These are phyloP conservation scores for Trifolium fragiferum DNA, from an alignment of 306 rosid species.

Conservation along the genomic window DNA sequence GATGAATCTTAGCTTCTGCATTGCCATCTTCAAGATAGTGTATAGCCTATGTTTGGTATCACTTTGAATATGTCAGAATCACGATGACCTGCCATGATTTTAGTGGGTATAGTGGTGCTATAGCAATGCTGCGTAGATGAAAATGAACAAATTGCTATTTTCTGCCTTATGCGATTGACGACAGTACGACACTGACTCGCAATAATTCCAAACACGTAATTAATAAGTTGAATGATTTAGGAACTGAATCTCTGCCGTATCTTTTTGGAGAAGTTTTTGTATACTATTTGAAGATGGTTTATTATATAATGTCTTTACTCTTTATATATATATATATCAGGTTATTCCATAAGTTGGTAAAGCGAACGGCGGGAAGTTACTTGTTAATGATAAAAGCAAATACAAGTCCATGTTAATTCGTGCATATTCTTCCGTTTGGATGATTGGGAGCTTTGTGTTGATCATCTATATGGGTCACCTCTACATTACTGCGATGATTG, in stretches of 20 bases:
- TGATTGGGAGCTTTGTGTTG: slow-evolving; percentile 92
- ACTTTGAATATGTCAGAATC: too few species aligned
- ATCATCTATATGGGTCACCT: slow-evolving; percentile 92
- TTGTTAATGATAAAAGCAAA: slow-evolving; percentile 83
- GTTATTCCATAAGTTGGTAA: slow-evolving; percentile 64
- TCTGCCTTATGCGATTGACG: background rate
- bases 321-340: slow-evolving; percentile 60
- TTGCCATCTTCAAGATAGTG: too few species aligned
- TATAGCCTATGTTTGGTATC: too few species aligned
- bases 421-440: slow-evolving; percentile 87
- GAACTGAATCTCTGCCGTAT: background rate
- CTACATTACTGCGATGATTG: slow-evolving; percentile 86
- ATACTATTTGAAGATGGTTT: slow-evolving; percentile 33
- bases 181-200: background rate
- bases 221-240: slow-evolving; percentile 15
- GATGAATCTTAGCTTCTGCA: too few species aligned
- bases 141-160: background rate
- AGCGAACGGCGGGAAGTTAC: slow-evolving; percentile 71
- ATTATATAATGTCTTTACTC: slow-evolving; percentile 20
- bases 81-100: too few species aligned
- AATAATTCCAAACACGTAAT: background rate
- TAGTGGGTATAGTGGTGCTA: background rate
- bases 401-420: slow-evolving; percentile 91
- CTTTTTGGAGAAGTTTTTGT: slow-evolving; percentile 20
- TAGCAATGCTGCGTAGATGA: background rate